Conservation (phyloP, 768 basidiomycete genomes). For the Ramaria sp. region DNA sequence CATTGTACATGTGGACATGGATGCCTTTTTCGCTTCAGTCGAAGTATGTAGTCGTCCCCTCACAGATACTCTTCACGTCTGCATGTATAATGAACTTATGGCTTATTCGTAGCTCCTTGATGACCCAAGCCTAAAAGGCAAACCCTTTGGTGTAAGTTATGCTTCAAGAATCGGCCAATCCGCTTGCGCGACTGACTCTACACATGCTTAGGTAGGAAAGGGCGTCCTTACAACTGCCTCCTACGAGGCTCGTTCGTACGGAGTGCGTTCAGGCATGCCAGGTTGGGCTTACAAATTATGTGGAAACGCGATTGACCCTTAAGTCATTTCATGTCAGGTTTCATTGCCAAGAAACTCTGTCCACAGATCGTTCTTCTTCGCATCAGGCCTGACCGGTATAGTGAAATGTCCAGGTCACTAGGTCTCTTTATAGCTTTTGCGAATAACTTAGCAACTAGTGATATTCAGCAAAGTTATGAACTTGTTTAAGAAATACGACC, state of each 20-base stretch:
- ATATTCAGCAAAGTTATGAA: constrained; percentile 46
- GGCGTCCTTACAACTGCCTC: constrained; percentile 85
- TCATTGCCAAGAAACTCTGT: constrained; percentile 89
- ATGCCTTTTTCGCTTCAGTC: constrained; percentile 82
- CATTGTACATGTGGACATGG: constrained; percentile 95
- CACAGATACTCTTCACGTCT: neutral
- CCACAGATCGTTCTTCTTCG: constrained; percentile 71
- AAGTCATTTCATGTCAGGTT: constrained; percentile 34
- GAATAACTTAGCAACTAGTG: constrained; percentile 7
- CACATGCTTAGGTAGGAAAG: constrained; percentile 45
- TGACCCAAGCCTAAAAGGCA: constrained; percentile 51
- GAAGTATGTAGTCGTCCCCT: constrained; percentile 25
- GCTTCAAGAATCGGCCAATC: neutral
- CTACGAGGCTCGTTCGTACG: constrained; percentile 85
- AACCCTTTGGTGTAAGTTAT: constrained; percentile 56
- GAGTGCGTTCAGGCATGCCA: constrained; percentile 94
- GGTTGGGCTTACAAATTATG: constrained; percentile 29
- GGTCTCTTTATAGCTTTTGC: neutral
- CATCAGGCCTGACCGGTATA: constrained; percentile 37
- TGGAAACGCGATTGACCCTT: neutral
- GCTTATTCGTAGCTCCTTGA: constrained; percentile 32
- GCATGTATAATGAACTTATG: neutral
- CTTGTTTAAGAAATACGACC: constrained; percentile 62
- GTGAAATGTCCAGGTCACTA: constrained; percentile 43
- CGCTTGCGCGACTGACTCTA: constrained; percentile 14